Conservation (phyloP, 352 stramenopile species). For the Pythium dissotocum region DNA sequence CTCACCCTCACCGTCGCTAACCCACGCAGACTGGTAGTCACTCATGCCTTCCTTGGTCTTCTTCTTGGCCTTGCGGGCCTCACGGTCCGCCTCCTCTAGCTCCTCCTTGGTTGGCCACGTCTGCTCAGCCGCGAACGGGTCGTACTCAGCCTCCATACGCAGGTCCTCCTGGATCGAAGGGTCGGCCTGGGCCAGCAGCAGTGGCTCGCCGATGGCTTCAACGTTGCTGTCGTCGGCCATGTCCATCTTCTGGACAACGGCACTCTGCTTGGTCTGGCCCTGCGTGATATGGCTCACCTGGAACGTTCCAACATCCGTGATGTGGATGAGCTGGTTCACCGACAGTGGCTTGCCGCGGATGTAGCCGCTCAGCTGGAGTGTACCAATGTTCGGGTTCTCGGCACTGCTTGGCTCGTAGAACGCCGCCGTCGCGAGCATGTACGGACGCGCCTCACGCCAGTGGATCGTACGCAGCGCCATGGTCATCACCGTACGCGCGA, state of each 20-base stretch:
- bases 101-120: conserved; percentile 97
- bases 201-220: conserved; percentile 20
- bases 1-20: conserved; percentile 76
- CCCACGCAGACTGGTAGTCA: conserved; percentile 95
- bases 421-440: conserved; percentile 79
- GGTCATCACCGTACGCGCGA: conserved; percentile 81
- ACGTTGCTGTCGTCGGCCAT: conserved; percentile 31
- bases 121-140: conserved; percentile 96
- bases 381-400: conserved; percentile 44
- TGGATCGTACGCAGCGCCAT: conserved; percentile 85
- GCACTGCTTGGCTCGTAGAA: conserved; percentile 61
- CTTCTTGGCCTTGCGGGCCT: conserved; percentile 65
- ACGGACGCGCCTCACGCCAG: conserved; percentile 87
- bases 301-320: conserved; percentile 96
- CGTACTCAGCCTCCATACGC: conserved; percentile 88
- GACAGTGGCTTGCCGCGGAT: conserved; percentile 93
- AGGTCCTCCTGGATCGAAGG: conserved; percentile 74
- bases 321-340: conserved; percentile 96
- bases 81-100: conserved; percentile 83
- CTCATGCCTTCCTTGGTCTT: conserved; percentile 69
- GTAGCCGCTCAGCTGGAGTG: conserved; percentile 93
- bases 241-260: conserved; percentile 41
- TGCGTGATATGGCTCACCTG: conserved; percentile 78
- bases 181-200: conserved; percentile 72
- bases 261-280: conserved; percentile 45